These are phyloP conservation scores for Paratinospora sagittata DNA, from an alignment of 164 flowering plant species.

Conservation along the genomic window DNA sequence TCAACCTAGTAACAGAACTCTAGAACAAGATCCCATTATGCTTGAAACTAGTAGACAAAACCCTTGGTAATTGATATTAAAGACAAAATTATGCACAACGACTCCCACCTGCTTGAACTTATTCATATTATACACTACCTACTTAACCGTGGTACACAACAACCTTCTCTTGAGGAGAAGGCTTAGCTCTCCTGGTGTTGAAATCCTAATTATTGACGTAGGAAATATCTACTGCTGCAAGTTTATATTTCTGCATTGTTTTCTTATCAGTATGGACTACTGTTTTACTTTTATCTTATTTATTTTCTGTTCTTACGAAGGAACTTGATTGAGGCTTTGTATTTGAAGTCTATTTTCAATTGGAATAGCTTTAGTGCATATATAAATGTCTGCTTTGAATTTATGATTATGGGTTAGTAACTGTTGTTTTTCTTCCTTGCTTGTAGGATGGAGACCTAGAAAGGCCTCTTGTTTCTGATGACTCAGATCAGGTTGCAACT, in stretches of 20 bases:
- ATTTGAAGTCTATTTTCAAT: neutral
- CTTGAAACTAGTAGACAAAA: too few relatives aligned
- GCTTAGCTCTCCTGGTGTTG: neutral
- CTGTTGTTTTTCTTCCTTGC: conserved; percentile 5
- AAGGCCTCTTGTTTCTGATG: conserved; percentile 73
- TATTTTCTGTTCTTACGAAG: neutral
- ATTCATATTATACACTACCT: neutral
- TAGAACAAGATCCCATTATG: too few relatives aligned
- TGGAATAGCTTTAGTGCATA: neutral
- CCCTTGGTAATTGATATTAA: too few relatives aligned
- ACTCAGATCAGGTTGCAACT: conserved; percentile 21
- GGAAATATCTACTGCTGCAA: neutral
- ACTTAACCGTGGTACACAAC: neutral
- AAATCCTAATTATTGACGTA: conserved; percentile 1
- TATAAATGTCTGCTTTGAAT: neutral
- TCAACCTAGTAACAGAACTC: too few relatives aligned
- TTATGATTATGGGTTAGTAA: neutral
- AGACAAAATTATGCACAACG: too few relatives aligned
- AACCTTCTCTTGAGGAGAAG: neutral
- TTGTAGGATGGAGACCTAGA: conserved; percentile 67
- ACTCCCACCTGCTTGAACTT: neutral
- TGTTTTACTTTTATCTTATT: neutral
- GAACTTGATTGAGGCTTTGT: neutral
- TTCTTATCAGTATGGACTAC: neutral
- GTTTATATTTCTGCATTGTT: neutral